Evolutionary conservation across 1,139 yeast genomes (phyloP).

Genomic region (Debaryomyces robertsiae): DNA sequence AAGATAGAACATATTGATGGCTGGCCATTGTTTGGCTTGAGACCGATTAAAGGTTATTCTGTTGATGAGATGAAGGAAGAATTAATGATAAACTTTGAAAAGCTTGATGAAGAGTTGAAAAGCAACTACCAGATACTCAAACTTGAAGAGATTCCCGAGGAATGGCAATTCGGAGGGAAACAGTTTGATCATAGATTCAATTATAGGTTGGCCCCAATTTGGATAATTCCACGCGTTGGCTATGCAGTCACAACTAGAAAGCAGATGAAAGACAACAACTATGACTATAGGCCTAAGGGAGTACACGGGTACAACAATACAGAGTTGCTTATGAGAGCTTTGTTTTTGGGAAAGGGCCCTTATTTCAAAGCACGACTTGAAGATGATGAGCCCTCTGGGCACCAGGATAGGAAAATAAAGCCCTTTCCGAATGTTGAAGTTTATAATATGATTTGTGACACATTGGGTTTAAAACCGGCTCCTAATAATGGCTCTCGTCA

Average conservation of each 20-base stretch:
- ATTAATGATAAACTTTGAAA: constrained; percentile 24
- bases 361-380: constrained; percentile 49
- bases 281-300: constrained; percentile 66
- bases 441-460: constrained; percentile 73
- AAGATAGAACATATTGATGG: constrained; percentile 71
- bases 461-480: constrained; percentile 58
- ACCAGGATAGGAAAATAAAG: constrained; percentile 35
- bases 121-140: constrained; percentile 51
- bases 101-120: constrained; percentile 24
- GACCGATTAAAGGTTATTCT: constrained; percentile 49
- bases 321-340: constrained; percentile 78
- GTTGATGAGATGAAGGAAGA: constrained; percentile 24
- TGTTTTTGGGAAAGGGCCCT: constrained; percentile 82
- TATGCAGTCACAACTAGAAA: constrained; percentile 70
- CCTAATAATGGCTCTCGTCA: constrained; percentile 58
- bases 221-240: constrained; percentile 84
- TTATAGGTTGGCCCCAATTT: constrained; percentile 76
- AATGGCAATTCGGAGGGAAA: constrained; percentile 68
- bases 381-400: constrained; percentile 12
- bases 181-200: constrained; percentile 43
- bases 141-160: constrained; percentile 61
- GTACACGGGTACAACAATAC: constrained; percentile 84
- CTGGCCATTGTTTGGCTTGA: constrained; percentile 85
- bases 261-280: constrained; percentile 51
- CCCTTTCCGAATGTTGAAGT: constrained; percentile 78